phyloP scores from a whole-genome alignment of 2,329 filamentous ascomycete species.

The Botryotinia calthae region DNA sequence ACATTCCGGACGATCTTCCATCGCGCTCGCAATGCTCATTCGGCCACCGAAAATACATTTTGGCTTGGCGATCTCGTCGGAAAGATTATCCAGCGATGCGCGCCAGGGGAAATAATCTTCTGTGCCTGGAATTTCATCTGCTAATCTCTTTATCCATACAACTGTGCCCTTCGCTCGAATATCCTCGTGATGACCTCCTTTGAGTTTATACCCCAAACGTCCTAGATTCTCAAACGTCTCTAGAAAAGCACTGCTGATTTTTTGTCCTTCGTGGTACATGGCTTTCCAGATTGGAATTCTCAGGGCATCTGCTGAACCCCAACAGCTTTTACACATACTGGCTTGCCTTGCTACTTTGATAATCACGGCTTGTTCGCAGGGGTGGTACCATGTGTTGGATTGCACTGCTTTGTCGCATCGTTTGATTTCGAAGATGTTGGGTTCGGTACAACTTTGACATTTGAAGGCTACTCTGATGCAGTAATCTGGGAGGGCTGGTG shows the following conservation, averaged over 20 bases:
- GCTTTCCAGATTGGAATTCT: not conserved
- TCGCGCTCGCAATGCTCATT: not conserved
- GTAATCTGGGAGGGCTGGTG: not conserved
- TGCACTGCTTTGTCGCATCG: not conserved
- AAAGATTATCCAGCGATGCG: not conserved
- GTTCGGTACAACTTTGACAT: not conserved
- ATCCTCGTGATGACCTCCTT: not conserved
- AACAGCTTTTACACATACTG: not conserved
- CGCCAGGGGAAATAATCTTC: not conserved
- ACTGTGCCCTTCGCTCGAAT: not conserved
- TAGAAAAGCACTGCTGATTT: not conserved
- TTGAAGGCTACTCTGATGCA: not conserved
- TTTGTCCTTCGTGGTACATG: not conserved
- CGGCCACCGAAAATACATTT: not conserved
- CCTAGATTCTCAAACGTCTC: not conserved
- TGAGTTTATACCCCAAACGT: not conserved
- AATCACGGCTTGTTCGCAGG: not conserved
- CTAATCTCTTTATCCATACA: not conserved
- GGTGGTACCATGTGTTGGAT: not conserved
- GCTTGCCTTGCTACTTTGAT: not conserved
- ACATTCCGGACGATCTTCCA: not conserved
- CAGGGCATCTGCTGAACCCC: not conserved
- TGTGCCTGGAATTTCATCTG: not conserved
- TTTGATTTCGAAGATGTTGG: not conserved
- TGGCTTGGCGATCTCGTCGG: not conserved